Evolutionary conservation across 1,139 yeast species (phyloP).

Genomic region (Diutina pseudorugosa): DNA sequence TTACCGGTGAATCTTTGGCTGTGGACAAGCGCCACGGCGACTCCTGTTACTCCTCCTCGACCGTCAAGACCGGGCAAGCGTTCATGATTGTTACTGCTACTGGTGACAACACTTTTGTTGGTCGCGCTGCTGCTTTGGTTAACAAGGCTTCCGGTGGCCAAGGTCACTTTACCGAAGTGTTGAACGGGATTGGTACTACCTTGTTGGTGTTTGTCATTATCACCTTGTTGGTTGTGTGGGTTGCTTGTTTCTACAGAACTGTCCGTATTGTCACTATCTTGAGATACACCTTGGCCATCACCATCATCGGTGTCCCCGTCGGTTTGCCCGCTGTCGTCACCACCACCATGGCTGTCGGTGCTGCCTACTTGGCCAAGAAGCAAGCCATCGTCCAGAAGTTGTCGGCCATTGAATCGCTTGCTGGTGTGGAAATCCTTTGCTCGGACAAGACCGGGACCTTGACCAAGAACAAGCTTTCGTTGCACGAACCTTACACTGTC

Average conservation of each 20-base stretch:
- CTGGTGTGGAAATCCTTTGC: constrained; percentile 98
- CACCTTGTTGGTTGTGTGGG: constrained; percentile 85
- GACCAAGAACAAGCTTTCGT: constrained; percentile 93
- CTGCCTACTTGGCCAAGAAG: constrained; percentile 97
- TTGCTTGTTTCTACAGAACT: constrained; percentile 92
- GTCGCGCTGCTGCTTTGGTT: constrained; percentile 95
- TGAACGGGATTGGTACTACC: constrained; percentile 95
- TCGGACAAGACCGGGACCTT: constrained; percentile 99
- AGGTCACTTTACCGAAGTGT: constrained; percentile 96
- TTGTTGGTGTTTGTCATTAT: constrained; percentile 80
- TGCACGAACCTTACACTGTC: constrained; percentile 98
- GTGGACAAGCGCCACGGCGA: constrained; percentile 90
- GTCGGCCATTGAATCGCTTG: constrained; percentile 96
- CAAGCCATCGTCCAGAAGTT: constrained; percentile 97
- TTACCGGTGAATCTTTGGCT: constrained; percentile 96
- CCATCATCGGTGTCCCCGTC: constrained; percentile 99
- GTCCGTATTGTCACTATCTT: constrained; percentile 79
- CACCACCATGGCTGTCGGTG: constrained; percentile 99
- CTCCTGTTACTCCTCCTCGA: constrained; percentile 82
- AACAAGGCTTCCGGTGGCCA: constrained; percentile 89
- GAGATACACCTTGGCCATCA: constrained; percentile 90
- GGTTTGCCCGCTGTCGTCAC: constrained; percentile 99
- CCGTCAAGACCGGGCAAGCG: constrained; percentile 95
- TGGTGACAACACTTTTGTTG: constrained; percentile 87
- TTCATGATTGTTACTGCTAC: constrained; percentile 93